Evolutionary conservation across 2,329 filamentous ascomycete species (phyloP), one percentile per base, ranked within the genome.

Genomic region (Venturia asperata): DNA sequence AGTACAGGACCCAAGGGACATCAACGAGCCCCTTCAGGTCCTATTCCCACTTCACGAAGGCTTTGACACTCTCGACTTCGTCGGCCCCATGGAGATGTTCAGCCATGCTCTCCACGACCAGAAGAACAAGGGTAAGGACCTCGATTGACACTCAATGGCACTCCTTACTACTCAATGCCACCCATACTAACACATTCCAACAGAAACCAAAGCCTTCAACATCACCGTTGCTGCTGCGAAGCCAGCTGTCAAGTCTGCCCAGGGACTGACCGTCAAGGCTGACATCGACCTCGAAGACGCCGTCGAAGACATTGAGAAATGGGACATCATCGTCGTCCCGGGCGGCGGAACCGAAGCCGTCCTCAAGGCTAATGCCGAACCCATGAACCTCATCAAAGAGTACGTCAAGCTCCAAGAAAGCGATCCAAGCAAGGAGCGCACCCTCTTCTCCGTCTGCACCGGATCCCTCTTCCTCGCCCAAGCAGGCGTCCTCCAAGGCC

Each of bases 241-340:
- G 45, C 76, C 80, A 65, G 73, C 78, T 68, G 79, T 82, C 71
- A 78, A 77, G 66, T 82, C 83, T 56, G 75, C 76, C 65, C 82
- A 91, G 75, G 89, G 89, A 69, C 83, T 88, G 72, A 81, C 86
- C 70, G 80, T 94, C 75, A 84, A 85, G 71, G 86, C 89, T 68
- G 87, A 94, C 77, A 87, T 92, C 75, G 82, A 86, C 74, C 91
- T 85, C 81, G 88, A 89, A 73, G 89, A 93, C 73, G 90, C 90
- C 67, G 83, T 91, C 77, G 84, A 90, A 67, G 78, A 79, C 70
- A 83, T 92, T 61, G 80, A 87, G 69, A 88, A 92, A 69, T 92
- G 89, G 74, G 91, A 95, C 75, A 82, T 94, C 68, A 82, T 95
- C 70, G 82, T 94, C 75, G 79, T 95, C 69, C 82, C 91, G 37